Evolutionary conservation across 2,329 filamentous ascomycete genomes (phyloP), one percentile per base, ranked within the genome.

Genomic region (Colletotrichum theobromicola): DNA sequence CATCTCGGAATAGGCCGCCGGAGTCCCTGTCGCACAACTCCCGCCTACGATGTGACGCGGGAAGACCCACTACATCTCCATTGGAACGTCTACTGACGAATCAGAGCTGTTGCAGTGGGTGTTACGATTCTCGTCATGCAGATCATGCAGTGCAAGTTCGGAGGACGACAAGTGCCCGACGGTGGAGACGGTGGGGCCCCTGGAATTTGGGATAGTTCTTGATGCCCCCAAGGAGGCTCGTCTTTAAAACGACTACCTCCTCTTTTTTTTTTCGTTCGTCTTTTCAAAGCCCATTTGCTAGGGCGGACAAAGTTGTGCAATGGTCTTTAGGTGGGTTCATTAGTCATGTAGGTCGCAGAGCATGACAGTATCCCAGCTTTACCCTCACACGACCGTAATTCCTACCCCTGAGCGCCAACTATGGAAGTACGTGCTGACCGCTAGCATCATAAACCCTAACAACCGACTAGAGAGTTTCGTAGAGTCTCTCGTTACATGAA

Each of bases 111-210:
- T 3, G 1, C 28, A 32, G 28, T 60, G 24, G 24, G 13, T n/a
- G 30, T 68, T 68, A 55, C 30, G 64, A 53, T 61, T 53, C 57
- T 30, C 64, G 55, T 68, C 42, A 55, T 42, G 70, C 64, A 68
- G 64, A 72, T 72, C 70, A 42, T 62, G 24, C 55, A 42, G 55
- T 26, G 67, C 35, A 37, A 46, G 42, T 67, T 63, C 70, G 70
- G 70, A 30, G 35, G 4, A 46, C 37, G 26, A 60, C 35, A 12
- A 50, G 63, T 26, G 26, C 21, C 69, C 50, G 46, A 46, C 46
- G 21, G 50, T n/a, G 53, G 34, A 15, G 16, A 60, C 18, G 3
- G 65, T 46, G 65, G 65, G 46, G 32, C 53, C 9, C 9, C 34
- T 60, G 34, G 55, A 35, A 67, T 46, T 67, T 60, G 65, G 65